Evolutionary conservation across 2,329 filamentous ascomycete genomes (phyloP).

Genomic region (Nigrospora osmanthi): DNA sequence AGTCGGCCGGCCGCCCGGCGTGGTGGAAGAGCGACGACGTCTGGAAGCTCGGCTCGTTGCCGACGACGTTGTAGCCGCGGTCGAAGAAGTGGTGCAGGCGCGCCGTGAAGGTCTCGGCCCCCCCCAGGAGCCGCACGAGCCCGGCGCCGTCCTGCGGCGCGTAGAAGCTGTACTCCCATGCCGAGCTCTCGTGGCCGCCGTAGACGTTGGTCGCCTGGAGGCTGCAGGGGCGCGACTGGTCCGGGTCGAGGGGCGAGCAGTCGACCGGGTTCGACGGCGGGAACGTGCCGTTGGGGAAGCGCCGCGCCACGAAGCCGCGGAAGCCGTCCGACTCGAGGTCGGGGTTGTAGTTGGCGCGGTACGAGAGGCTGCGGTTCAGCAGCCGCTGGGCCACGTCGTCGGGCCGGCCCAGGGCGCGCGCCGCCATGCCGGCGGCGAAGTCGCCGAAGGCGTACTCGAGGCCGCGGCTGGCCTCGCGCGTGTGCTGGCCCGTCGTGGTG

Average conservation of each 20-base stretch:
- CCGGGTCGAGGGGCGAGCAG: background rate
- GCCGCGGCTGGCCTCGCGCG: background rate
- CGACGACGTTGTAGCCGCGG: background rate
- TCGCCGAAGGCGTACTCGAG: constrained; percentile 1
- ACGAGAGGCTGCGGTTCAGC: background rate
- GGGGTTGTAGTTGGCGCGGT: background rate
- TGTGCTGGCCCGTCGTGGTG: background rate
- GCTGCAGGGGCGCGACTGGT: background rate
- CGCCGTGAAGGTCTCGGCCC: background rate
- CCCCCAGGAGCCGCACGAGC: background rate
- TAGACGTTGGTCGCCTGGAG: constrained; percentile 1
- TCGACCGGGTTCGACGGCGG: background rate
- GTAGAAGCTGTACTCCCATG: constrained; percentile 1
- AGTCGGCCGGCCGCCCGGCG: background rate
- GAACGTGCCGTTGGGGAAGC: background rate
- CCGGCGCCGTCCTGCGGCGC: background rate
- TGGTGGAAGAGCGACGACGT: constrained; percentile 3
- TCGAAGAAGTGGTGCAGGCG: constrained; percentile 1
- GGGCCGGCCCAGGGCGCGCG: background rate
- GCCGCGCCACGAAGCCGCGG: background rate
- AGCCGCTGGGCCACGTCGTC: background rate
- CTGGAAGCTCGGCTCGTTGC: constrained; percentile 6
- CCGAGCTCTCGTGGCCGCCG: background rate
- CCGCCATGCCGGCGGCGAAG: background rate
- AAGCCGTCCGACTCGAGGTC: background rate